phyloP scores from a whole-genome alignment of 352 stramenopile genomes.

The Saprolegnia parasitica region DNA sequence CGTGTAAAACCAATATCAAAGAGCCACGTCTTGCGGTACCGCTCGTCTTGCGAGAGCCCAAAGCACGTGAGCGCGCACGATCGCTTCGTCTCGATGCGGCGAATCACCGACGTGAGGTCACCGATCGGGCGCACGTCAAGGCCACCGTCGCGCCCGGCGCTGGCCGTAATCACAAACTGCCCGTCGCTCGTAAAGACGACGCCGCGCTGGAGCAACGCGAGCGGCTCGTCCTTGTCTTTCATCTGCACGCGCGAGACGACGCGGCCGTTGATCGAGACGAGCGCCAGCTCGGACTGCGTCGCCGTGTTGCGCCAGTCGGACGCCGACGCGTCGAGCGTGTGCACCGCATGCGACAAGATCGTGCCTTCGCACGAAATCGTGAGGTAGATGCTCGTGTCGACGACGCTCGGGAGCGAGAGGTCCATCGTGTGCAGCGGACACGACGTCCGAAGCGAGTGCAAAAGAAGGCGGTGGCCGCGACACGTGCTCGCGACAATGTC shows the following conservation, averaged over 20 bases:
- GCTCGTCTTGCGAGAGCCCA: slow-evolving; percentile 72
- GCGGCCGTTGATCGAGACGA: slow-evolving; percentile 79
- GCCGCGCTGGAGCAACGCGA: slow-evolving; percentile 61
- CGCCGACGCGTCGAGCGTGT: slow-evolving; percentile 41
- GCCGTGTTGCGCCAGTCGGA: slow-evolving; percentile 29
- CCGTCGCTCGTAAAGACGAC: slow-evolving; percentile 72
- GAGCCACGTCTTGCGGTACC: slow-evolving; percentile 24
- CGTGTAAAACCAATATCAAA: neutral
- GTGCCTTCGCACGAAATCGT: slow-evolving; percentile 69
- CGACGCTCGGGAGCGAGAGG: slow-evolving; percentile 48
- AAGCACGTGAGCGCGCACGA: slow-evolving; percentile 57
- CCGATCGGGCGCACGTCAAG: slow-evolving; percentile 75
- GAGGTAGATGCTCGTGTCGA: slow-evolving; percentile 45
- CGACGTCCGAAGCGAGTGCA: slow-evolving; percentile 70
- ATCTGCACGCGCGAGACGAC: slow-evolving; percentile 64
- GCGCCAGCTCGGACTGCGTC: slow-evolving; percentile 66
- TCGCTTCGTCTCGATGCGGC: slow-evolving; percentile 77
- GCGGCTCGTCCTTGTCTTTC: slow-evolving; percentile 35
- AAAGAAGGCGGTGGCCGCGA: slow-evolving; percentile 63
- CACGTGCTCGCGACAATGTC: slow-evolving; percentile 79
- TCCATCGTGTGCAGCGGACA: slow-evolving; percentile 70
- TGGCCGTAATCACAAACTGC: slow-evolving; percentile 74
- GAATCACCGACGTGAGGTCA: slow-evolving; percentile 48
- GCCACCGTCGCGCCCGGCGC: slow-evolving; percentile 47
- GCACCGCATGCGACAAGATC: slow-evolving; percentile 67